Conservation (phyloP, 2,329 filamentous ascomycete species). For the Exophiala xenobiotica region DNA sequence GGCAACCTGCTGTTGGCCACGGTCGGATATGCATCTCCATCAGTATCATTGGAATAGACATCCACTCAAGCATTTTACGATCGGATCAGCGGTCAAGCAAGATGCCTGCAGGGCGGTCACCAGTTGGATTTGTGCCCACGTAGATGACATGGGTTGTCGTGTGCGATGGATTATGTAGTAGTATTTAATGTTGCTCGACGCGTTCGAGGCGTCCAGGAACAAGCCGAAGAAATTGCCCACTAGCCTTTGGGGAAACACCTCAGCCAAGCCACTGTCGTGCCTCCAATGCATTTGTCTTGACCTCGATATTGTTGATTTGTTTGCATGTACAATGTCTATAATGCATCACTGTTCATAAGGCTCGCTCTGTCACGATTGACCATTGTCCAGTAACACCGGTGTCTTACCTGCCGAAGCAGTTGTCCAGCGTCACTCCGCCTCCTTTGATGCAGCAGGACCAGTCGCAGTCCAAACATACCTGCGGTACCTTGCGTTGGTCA, state of each 20-base stretch:
- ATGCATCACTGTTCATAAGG: neutral
- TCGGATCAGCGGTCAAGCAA: slow-evolving; percentile 17
- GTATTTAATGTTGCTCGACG: slow-evolving; percentile 2
- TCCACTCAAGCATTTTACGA: slow-evolving; percentile 10
- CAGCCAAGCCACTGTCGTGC: slow-evolving; percentile 25
- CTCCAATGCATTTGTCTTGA: slow-evolving; percentile 11
- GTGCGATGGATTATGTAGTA: neutral
- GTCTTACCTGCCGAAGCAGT: neutral
- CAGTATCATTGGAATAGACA: slow-evolving; percentile 12
- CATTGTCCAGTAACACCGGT: neutral
- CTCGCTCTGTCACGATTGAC: neutral
- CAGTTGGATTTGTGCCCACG: slow-evolving; percentile 7
- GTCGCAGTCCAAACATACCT: slow-evolving; percentile 16
- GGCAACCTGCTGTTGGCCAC: slow-evolving; percentile 10
- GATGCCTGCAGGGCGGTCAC: slow-evolving; percentile 5
- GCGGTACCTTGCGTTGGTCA: slow-evolving; percentile 16
- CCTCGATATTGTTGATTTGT: slow-evolving; percentile 9
- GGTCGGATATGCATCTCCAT: neutral
- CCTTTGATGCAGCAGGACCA: slow-evolving; percentile 18
- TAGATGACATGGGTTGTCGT: slow-evolving; percentile 2
- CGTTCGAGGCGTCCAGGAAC: neutral
- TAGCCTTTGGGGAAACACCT: neutral
- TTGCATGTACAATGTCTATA: slow-evolving; percentile 15
- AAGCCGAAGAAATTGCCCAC: neutral
- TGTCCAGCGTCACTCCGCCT: neutral